Evolutionary conservation across 2,329 filamentous ascomycete species (phyloP), one percentile per base, ranked within the genome.

Genomic region (Alternaria panax): DNA sequence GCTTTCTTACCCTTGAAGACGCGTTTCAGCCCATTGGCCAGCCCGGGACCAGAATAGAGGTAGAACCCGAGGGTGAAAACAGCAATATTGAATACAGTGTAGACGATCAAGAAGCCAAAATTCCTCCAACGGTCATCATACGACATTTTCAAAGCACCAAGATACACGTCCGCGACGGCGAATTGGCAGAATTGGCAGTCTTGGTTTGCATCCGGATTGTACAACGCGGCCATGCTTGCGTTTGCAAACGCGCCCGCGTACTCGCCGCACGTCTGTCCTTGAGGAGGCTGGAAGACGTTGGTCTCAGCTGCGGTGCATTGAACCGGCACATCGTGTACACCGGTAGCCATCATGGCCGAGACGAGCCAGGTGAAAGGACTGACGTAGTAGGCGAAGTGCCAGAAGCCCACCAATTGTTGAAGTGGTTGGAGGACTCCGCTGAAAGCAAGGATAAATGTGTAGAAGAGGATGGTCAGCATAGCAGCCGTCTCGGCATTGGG

Each of bases 381-480:
- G 16, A 87, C 79, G n/a, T 86, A 83, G 75, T 91, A 90, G 89
- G 92, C 91, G 79, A 91, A 92, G 62, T 87, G 88, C 90, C 90
- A 92, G 80, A 92, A 92, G 1, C 85, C 34, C 7, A 36, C 34
- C 3, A 36, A 82, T 0, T 90, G 89, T 2, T 92, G 80, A 0
- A 92, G 78, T 9, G 32, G 41, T 0, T 81, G 87, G 61, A 90
- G 87, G 5, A 63, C 46, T 14, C 34, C 34, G 48, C 43, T 51
- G 83, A 88, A 57, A 93, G 34, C 34, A 16, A 36, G 34, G 16
- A 36, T 18, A 16, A 36, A 36, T 7, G 34, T 36, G n/a, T 36
- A 36, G 34, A 36, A 36, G 16, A 36, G 34, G 8, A 36, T 36
- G 34, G 16, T 36, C n/a, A 36, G 18, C 34, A 36, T 36, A 7